Base-by-base conservation (phyloP, 345 rosid species). In the Pelargonium nanum region DNA sequence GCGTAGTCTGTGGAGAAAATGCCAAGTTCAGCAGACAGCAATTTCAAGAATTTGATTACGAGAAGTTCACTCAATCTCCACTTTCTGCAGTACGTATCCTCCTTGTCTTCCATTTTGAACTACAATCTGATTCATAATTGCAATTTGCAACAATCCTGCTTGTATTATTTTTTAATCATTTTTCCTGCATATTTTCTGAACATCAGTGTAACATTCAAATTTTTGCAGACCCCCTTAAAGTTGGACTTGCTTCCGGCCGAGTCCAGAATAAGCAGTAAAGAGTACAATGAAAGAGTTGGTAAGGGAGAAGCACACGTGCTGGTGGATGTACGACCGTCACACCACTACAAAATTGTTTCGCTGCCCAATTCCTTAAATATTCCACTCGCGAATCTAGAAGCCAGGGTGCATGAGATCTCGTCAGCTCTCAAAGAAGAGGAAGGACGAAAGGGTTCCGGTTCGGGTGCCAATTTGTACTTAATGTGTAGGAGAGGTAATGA, bases 401-500 rank as follows among this genome's bases (percentile, higher is more conserved):
- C 67, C 17, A 80, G 88, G 70, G 67, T 89, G 68, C 70, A 77
- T 20, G 85, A 89, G 68, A 76, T 89, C 62, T 78, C 84, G 22
- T 76, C 70, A 1, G 95, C 87, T 56, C 58, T 93, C 58, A 72
- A 82, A 66, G 79, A 75, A 69, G 69, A 72, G 71, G 80, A 72
- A 64, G 71, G 61, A 32, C 74, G 25, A 5, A 64, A 62, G 17
- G 64, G 65, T 10, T 54, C 6, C 9, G 69, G 65, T 44, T 50
- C 71, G 10, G 65, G 73, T 69, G 80, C 74, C 15, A 71, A 66
- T 65, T 52, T 92, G 5, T 92, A 81, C 20, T 85, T 87, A 22
- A 74, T 81, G 13, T 92, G 98, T 58, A 84, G 97, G 74, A 87
- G 97, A 24, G 97, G 98, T 60, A 92, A 92, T 12, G 91, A 89